These are phyloP conservation scores for Batkoa obscura DNA, from an alignment of 371 early-diverging fungal species.

Conservation along the genomic window DNA sequence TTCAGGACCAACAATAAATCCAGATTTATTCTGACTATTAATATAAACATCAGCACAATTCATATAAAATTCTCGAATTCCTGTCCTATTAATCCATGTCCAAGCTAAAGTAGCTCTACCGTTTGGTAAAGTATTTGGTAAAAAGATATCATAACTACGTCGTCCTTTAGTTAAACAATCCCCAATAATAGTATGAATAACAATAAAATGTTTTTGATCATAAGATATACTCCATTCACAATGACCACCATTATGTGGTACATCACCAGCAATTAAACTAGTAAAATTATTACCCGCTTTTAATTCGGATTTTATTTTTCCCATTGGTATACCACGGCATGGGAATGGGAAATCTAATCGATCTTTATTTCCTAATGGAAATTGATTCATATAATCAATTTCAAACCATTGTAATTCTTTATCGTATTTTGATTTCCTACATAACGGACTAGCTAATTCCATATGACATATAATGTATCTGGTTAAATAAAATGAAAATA, in stretches of 20 bases:
- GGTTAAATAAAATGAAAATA: too few species aligned
- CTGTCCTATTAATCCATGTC: constrained; percentile 31
- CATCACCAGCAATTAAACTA: constrained; percentile 7
- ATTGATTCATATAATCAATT: background rate
- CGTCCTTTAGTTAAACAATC: background rate
- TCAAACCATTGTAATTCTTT: background rate
- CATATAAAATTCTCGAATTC: constrained; percentile 45
- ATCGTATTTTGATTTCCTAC: background rate
- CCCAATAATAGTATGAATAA: constrained; percentile 1
- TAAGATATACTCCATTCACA: constrained; percentile 5
- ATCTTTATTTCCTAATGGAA: background rate
- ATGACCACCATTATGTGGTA: constrained; percentile 6
- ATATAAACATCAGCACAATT: constrained; percentile 33
- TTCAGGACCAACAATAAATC: constrained; percentile 1
- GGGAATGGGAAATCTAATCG: background rate
- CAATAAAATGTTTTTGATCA: constrained; percentile 2
- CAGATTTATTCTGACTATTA: background rate
- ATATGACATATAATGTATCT: too few species aligned
- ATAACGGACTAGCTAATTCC: background rate
- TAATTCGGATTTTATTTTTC: background rate
- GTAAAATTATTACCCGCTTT: constrained; percentile 14
- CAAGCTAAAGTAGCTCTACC: constrained; percentile 17
- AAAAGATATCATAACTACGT: constrained; percentile 12
- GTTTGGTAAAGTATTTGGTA: constrained; percentile 18
- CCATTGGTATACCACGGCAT: background rate